These are phyloP conservation scores for Dactylellina cionopaga DNA, from an alignment of 2,329 filamentous ascomycete genomes.

Conservation along the genomic window DNA sequence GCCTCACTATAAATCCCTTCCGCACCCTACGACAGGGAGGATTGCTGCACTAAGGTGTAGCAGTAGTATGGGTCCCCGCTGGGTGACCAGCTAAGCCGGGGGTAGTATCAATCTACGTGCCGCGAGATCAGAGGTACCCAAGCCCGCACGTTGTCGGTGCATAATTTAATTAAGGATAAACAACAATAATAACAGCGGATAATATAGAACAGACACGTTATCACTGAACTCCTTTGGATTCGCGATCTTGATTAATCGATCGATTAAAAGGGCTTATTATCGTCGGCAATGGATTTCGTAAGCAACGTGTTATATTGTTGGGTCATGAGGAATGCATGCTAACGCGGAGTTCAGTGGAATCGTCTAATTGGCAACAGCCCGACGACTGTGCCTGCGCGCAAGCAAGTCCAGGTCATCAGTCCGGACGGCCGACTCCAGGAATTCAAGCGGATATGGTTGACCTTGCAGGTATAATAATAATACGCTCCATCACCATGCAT, in stretches of 20 bases:
- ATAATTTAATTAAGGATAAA: no score
- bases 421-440: conserved; percentile 55
- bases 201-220: no score
- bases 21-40: neutral
- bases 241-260: no score
- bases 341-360: conserved; percentile 54
- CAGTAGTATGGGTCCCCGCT: conserved; percentile 2
- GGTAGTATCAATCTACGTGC: neutral
- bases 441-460: conserved; percentile 57
- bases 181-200: no score
- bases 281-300: conserved; percentile 46
- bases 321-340: neutral
- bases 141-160: neutral
- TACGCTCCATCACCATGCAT: no score
- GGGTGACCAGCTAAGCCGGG: neutral
- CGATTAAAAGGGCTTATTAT: neutral
- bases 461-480: conserved; percentile 55
- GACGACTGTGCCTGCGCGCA: conserved; percentile 45
- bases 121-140: no score
- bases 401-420: conserved; percentile 53
- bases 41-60: no score
- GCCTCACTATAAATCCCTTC: neutral
- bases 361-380: conserved; percentile 56
- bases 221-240: no score
- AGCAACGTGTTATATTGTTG: neutral